Evolutionary conservation across 2,329 filamentous ascomycete genomes (phyloP).

Genomic region (Lecanicillium sp.): DNA sequence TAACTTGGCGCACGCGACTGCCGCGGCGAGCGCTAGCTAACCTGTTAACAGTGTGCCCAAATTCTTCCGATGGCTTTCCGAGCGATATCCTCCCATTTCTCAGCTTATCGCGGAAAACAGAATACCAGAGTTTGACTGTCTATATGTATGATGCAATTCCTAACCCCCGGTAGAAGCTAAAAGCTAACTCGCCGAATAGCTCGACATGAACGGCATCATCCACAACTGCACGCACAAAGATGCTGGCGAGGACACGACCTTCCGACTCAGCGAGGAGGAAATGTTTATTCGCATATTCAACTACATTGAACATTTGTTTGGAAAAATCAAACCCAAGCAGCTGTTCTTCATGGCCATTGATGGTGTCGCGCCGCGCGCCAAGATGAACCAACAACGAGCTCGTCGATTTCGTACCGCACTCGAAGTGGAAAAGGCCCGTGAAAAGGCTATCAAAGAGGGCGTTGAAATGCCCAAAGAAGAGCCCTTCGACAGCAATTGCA

Average conservation of each 20-base stretch:
- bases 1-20: background rate
- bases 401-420: conserved; percentile 91
- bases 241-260: conserved; percentile 75
- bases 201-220: conserved; percentile 99
- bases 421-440: conserved; percentile 81
- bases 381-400: conserved; percentile 99
- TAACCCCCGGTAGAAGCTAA: conserved; percentile 20
- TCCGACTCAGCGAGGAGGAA: conserved; percentile 91
- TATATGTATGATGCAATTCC: conserved; percentile 58
- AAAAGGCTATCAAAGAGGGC: conserved; percentile 86
- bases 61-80: conserved; percentile 98
- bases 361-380: conserved; percentile 91
- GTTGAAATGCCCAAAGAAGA: conserved; percentile 92
- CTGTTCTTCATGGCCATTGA: conserved; percentile 99
- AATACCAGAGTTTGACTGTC: conserved; percentile 96
- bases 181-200: conserved; percentile 39
- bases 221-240: conserved; percentile 99
- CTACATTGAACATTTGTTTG: conserved; percentile 97
- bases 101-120: conserved; percentile 98
- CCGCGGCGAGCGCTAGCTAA: background rate
- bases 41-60: conserved; percentile 58
- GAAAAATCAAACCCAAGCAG: conserved; percentile 97
- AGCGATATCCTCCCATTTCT: conserved; percentile 97
- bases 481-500: conserved; percentile 97
- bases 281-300: conserved; percentile 99